phyloP scores from a whole-genome alignment of 2,329 filamentous ascomycete genomes.

The Corinectria fuckeliana region DNA sequence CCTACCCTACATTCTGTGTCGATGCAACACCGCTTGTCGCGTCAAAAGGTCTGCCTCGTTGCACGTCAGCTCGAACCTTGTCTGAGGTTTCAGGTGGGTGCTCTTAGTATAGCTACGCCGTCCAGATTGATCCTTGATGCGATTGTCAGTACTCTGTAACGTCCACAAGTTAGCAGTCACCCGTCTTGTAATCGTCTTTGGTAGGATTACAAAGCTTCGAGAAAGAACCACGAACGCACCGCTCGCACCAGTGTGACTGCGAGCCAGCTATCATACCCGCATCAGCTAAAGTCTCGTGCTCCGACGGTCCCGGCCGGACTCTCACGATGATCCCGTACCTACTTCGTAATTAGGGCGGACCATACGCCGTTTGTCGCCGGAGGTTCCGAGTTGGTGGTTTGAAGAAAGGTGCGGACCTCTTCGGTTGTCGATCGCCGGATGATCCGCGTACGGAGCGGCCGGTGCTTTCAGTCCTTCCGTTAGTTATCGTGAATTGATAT shows the following conservation, averaged over 20 bases:
- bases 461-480: not conserved
- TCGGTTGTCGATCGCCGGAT: not conserved
- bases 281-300: not conserved
- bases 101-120: not conserved
- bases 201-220: not conserved
- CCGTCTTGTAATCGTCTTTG: not conserved
- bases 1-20: slow-evolving; percentile 3
- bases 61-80: not conserved
- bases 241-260: not conserved
- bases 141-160: not conserved
- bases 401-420: not conserved
- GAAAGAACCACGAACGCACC: not conserved
- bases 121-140: slow-evolving; percentile 2
- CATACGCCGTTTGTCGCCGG: not conserved
- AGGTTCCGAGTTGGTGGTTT: slow-evolving; percentile 1
- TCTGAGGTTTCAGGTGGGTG: slow-evolving; percentile 7
- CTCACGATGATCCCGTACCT: slow-evolving; percentile 4
- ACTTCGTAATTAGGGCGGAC: not conserved
- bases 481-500: not conserved
- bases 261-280: not conserved
- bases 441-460: not conserved
- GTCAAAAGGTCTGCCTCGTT: no score
- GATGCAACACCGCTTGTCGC: slow-evolving; percentile 5
- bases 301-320: slow-evolving; percentile 1
- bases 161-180: not conserved